Evolutionary conservation across 2,329 filamentous ascomycete species (phyloP), one percentile per base, ranked within the genome.

Genomic region (Fusarium proliferatum): DNA sequence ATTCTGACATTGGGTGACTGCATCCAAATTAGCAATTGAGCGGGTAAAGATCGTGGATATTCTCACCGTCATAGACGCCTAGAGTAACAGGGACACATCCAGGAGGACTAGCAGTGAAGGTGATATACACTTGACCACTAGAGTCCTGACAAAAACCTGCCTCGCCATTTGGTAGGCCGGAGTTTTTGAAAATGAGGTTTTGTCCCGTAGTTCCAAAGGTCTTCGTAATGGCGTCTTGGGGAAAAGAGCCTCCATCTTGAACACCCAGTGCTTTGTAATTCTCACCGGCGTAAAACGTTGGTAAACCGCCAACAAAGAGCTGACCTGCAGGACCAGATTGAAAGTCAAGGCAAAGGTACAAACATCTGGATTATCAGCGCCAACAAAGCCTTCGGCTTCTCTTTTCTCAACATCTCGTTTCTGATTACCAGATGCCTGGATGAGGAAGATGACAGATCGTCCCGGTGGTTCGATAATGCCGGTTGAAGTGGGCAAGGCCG

Each of bases 31-130:
- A 56, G 38, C n/a, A 36, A 10, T 9, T 11, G 1, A 15, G 6
- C 6, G 12, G 13, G 4, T 0, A 23, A 13, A 28, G 2, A 8
- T 10, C 23, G 7, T 4, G 16, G 11, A 6, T 21, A 9, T 10
- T 46, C 5, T 46, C 8, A 46, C 26, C 3, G 12, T 15, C 6
- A 3, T 28, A 46, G 26, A 28, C 45, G 1, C 8, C 17, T 5
- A 46, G 45, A 10, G 12, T 21, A 21, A 46, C 45, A 10, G 23
- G 19, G 9, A 48, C 0, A 7, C 19, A 28, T 21, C 26, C 45
- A 21, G 26, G 12, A 28, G 45, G 45, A 21, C 45, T 21, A 21
- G 19, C 8, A 21, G 5, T 28, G 21, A 28, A 28, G 0, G 17
- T 48, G 9, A 48, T 28, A 17, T 48, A 48, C 1, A 28, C 26